Evolutionary conservation across 192 early-diverging fungal species (phyloP).

Genomic region (Endogone sp.): DNA sequence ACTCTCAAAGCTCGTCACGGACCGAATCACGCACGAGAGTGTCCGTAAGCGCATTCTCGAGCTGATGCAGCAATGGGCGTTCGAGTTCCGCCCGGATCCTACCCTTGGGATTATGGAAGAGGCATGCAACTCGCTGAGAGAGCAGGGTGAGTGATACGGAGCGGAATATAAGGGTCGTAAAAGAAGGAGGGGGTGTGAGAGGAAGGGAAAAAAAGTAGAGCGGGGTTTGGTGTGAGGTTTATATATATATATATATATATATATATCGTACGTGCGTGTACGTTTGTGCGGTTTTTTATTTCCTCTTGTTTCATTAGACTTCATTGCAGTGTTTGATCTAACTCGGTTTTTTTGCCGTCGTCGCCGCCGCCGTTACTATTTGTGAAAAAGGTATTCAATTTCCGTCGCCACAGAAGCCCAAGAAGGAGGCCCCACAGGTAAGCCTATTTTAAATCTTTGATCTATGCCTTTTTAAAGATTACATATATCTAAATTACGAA

Average conservation of each 20-base stretch:
- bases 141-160: slow-evolving; percentile 34
- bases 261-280: no score
- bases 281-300: slow-evolving; percentile 3
- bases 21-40: slow-evolving; percentile 70
- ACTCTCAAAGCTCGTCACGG: slow-evolving; percentile 68
- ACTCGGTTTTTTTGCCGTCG: not conserved
- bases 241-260: no score
- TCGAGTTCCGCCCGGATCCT: slow-evolving; percentile 76
- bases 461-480: no score
- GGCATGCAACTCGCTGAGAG: slow-evolving; percentile 56
- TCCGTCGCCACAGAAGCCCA: slow-evolving; percentile 77
- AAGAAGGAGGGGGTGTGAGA: no score
- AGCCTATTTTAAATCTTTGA: no score
- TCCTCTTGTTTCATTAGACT: no score
- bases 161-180: no score
- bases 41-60: slow-evolving; percentile 81
- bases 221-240: no score
- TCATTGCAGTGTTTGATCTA: no score
- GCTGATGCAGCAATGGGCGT: slow-evolving; percentile 88
- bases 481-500: no score
- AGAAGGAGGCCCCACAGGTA: slow-evolving; percentile 62
- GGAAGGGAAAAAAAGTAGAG: no score
- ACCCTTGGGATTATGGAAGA: slow-evolving; percentile 78
- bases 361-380: not conserved
- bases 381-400: slow-evolving; percentile 46